Evolutionary conservation across 441 rosid genomes (phyloP).

Genomic region (Erodium trifolium): DNA sequence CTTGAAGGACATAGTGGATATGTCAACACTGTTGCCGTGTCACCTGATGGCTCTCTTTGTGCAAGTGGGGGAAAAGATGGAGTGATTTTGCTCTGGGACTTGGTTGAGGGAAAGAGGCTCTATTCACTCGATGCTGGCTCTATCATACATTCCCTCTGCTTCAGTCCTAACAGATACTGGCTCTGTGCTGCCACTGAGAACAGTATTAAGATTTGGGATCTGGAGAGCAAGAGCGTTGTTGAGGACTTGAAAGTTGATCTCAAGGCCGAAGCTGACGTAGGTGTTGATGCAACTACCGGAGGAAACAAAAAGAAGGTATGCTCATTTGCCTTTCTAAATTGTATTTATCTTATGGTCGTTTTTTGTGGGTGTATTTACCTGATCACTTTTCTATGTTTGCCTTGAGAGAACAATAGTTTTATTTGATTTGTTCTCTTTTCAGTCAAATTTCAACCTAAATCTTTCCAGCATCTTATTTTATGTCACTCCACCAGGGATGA

Average conservation of each 20-base stretch:
- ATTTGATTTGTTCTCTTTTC: too few species aligned
- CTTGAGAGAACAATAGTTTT: too few species aligned
- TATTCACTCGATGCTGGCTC: conserved; percentile 76
- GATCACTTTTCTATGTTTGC: too few species aligned
- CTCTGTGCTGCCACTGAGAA: conserved; percentile 84
- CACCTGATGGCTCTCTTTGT: conserved; percentile 93
- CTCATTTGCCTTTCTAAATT: neutral
- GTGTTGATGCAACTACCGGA: conserved; percentile 44
- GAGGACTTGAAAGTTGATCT: conserved; percentile 93
- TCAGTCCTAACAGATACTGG: conserved; percentile 98
- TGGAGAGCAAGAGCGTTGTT: conserved; percentile 85
- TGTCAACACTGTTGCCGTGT: conserved; percentile 86
- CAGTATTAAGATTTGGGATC: conserved; percentile 94
- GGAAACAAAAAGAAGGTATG: conserved; percentile 41
- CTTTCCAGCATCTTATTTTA: neutral
- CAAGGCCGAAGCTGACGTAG: conserved; percentile 78
- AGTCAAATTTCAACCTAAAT: too few species aligned
- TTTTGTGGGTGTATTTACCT: too few species aligned
- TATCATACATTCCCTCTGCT: conserved; percentile 67
- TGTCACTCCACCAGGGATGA: neutral
- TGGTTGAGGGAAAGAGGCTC: conserved; percentile 88
- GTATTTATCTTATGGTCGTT: too few species aligned
- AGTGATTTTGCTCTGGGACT: conserved; percentile 78
- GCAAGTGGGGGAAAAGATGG: conserved; percentile 97
- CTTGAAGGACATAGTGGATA: conserved; percentile 74